A percentile compares a stretch with the other conserved stretches of the same genome.
These are phyloP conservation scores for Xylariaceae sp. DNA, from an alignment of 2,329 filamentous ascomycete genomes.

Conservation along the genomic window DNA sequence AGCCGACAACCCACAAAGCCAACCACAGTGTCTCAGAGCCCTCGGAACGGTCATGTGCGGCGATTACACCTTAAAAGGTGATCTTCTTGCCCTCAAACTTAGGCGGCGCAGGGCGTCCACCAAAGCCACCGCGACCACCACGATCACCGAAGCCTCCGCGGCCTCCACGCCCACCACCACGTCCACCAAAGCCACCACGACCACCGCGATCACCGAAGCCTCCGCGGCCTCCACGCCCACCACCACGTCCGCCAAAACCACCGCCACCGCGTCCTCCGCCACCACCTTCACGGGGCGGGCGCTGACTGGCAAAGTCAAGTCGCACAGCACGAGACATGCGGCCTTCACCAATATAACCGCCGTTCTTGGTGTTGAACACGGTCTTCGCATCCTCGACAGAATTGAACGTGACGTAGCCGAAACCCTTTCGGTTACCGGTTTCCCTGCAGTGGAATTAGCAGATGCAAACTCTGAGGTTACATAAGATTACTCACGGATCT, in stretches of 20 bases:
- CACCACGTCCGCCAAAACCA: constrained; percentile 48
- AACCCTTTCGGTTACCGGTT: constrained; percentile 81
- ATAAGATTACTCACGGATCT: constrained; percentile 55
- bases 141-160: constrained; percentile 35
- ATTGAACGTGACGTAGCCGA: constrained; percentile 83
- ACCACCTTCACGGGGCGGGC: constrained; percentile 54
- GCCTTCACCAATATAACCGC: constrained; percentile 57
- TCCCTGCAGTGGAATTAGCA: constrained; percentile 49
- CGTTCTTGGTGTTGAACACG: constrained; percentile 67
- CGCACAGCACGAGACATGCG: constrained; percentile 71
- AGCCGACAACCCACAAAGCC: constrained; percentile 57
- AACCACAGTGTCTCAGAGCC: constrained; percentile 43
- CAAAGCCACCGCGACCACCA: constrained; percentile 34
- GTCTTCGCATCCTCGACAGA: constrained; percentile 78
- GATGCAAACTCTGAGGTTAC: not conserved
- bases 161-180: constrained; percentile 44
- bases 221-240: constrained; percentile 39
- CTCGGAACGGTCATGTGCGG: constrained; percentile 39
- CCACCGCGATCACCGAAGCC: constrained; percentile 47
- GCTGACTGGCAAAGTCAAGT: constrained; percentile 74
- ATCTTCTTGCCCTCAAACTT: constrained; percentile 74
- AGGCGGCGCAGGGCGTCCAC: constrained; percentile 46
- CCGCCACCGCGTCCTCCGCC: constrained; percentile 46
- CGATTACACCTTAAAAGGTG: constrained; percentile 43
- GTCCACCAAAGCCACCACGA: constrained; percentile 47